These are phyloP conservation scores for Paralagenidium karlingii DNA, from an alignment of 352 stramenopile species.

Conservation along the genomic window DNA sequence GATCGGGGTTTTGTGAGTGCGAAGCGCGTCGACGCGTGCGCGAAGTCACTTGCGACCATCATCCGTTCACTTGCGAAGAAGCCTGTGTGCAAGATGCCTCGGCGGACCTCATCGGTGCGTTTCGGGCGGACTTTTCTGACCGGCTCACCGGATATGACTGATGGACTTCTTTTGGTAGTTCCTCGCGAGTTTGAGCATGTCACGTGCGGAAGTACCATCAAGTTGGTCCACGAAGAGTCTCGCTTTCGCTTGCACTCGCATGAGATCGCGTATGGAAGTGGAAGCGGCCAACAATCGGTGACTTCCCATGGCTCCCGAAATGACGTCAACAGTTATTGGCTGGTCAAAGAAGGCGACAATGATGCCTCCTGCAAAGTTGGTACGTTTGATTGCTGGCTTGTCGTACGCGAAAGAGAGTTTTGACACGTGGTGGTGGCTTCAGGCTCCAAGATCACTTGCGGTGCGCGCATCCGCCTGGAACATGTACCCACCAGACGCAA, in stretches of 20 bases:
- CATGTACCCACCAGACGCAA: slow-evolving; percentile 66
- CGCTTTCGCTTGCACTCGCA: slow-evolving; percentile 77
- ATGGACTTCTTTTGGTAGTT: slow-evolving; percentile 19
- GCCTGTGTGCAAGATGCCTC: slow-evolving; percentile 58
- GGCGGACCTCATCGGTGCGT: slow-evolving; percentile 56
- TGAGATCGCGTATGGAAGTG: slow-evolving; percentile 65
- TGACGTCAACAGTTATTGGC: slow-evolving; percentile 79
- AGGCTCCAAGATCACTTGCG: slow-evolving; percentile 49
- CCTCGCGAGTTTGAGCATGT: slow-evolving; percentile 66
- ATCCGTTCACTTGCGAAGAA: slow-evolving; percentile 62
- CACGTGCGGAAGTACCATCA: slow-evolving; percentile 75
- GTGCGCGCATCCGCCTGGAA: slow-evolving; percentile 52
- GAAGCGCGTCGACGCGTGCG: slow-evolving; percentile 60
- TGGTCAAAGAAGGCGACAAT: slow-evolving; percentile 66
- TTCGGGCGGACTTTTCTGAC: neutral
- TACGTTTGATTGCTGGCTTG: slow-evolving; percentile 1
- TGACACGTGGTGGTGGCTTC: neutral
- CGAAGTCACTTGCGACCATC: slow-evolving; percentile 64
- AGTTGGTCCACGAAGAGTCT: slow-evolving; percentile 59
- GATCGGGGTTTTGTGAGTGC: slow-evolving; percentile 72
- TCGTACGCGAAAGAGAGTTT: neutral
- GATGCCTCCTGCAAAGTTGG: slow-evolving; percentile 23
- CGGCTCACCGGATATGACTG: neutral
- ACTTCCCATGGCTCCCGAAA: slow-evolving; percentile 54
- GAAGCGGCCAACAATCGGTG: slow-evolving; percentile 70